Percentiles rank a stretch among this genome's conserved stretches.
Evolutionary conservation across 352 stramenopile species (phyloP).

Genomic region (Thalassiosira hispida): DNA sequence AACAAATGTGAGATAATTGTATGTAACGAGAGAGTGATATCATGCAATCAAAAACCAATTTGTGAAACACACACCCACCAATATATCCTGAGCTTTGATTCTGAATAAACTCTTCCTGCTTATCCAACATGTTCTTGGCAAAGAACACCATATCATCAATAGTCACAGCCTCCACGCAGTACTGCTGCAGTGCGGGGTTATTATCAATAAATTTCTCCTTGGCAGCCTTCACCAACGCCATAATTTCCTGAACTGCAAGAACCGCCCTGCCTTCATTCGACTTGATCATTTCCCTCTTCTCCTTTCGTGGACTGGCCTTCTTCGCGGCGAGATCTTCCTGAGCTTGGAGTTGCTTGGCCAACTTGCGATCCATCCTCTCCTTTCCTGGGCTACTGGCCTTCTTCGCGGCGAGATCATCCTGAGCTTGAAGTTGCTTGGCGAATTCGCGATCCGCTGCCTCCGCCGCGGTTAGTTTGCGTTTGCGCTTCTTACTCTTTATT

Average conservation of each 20-base stretch:
- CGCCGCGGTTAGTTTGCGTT: no score
- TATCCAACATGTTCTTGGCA: constrained; percentile 19
- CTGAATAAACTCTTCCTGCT: constrained; percentile 10
- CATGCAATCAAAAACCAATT: no score
- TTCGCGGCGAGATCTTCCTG: background rate
- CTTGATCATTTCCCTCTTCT: constrained; percentile 11
- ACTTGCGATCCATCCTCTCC: background rate
- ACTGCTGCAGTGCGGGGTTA: background rate
- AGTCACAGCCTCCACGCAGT: constrained; percentile 3
- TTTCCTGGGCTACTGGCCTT: background rate
- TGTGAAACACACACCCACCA: no score
- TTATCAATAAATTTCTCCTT: constrained; percentile 8
- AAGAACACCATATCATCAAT: constrained; percentile 24
- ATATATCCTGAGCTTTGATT: background rate
- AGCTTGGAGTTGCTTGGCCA: constrained; percentile 9
- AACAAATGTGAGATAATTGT: no score
- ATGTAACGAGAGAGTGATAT: no score
- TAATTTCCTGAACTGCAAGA: constrained; percentile 23
- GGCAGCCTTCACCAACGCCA: constrained; percentile 8
- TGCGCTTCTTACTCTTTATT: no score
- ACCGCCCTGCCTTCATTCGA: constrained; percentile 13
- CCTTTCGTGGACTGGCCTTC: constrained; percentile 12
- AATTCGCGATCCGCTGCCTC: no score
- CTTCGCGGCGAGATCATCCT: background rate
- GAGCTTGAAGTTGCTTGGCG: no score